Percentiles rank a stretch among this genome's conserved stretches.
Conservation (phyloP, 176 grass and related monocot genomes). For the Oryza meridionalis region DNA sequence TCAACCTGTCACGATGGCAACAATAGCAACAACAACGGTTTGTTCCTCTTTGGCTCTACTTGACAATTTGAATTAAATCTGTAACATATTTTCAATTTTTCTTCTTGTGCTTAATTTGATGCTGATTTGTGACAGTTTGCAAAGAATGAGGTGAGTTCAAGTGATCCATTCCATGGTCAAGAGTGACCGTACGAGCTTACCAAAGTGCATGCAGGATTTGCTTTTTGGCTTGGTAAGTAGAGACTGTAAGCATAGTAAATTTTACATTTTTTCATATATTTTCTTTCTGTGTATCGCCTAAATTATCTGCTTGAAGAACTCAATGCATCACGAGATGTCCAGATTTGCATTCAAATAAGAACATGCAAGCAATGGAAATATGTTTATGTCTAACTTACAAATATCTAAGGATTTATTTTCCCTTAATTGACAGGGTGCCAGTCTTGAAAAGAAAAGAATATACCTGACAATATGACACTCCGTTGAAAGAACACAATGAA, state of each 20-base stretch:
- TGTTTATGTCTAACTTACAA: not conserved
- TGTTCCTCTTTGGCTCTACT: conserved; percentile 30
- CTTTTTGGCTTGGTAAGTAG: conserved; percentile 37
- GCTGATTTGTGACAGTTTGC: conserved; percentile 60
- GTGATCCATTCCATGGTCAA: conserved; percentile 81
- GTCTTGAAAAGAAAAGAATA: not conserved
- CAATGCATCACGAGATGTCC: not conserved
- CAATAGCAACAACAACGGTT: conserved; percentile 62
- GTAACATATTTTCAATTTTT: conserved; percentile 12
- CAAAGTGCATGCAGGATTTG: conserved; percentile 19
- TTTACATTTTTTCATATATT: not conserved
- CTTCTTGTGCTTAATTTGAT: conserved; percentile 29
- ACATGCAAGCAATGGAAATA: not conserved
- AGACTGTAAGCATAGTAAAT: not conserved
- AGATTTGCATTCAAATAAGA: not conserved
- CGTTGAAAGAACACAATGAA: not conserved
- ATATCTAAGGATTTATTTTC: conserved; percentile 7
- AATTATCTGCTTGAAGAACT: not conserved
- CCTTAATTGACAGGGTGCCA: not conserved
- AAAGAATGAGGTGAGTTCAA: conserved; percentile 88
- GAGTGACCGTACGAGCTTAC: conserved; percentile 49
- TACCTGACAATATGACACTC: not conserved
- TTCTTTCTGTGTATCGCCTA: not conserved
- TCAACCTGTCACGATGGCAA: conserved; percentile 67
- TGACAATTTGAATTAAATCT: conserved; percentile 27